Evolutionary conservation across 352 stramenopile species (phyloP), one percentile per base, ranked within the genome.

Genomic region (Globisporangium middletonii): DNA sequence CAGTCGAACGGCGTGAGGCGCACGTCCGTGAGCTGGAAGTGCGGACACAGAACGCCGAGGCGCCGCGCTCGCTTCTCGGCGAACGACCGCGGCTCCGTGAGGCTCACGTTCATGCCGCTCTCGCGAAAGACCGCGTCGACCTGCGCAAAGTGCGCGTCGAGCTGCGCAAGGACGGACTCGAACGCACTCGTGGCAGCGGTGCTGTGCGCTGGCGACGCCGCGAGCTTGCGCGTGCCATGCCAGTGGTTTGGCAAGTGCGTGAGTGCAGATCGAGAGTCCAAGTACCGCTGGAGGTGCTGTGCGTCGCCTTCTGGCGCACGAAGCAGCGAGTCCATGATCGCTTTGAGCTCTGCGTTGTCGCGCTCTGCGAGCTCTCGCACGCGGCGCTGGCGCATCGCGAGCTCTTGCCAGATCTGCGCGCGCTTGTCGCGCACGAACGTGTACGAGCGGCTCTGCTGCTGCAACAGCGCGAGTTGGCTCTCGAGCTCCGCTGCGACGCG

Each of bases 1-100:
- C 42, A 57, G 16, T 33, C 18, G 30, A 63, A 63, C 4, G 50
- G 57, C 13, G 19, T 26, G 8, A 58, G 11, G 3, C 33, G 33
- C 50, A 63, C 15, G 27, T 63, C 45, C 4, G 47, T 16, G 13
- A 63, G 50, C 35, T 63, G 49, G 33, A 63, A 28, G 51, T 43
- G 57, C 16, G 35, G 30, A 15, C 42, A 46, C 19, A 12, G 46
- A 2, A 19, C 30, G 1, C 23, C 50, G 27, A 44, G 49, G 6
- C 58, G 52, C 23, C 16, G 58, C 4, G 41, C 30, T 26, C 46
- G 45, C 42, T 53, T 64, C 51, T 59, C 42, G 5, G 50, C 58
- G n/a, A 64, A 59, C 37, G 58, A 55, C 7, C 56, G 50, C 18
- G 33, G 38, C 19, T 58, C 50, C 8, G 43, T 53, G 43, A 64